Conservation (phyloP, 2,329 filamentous ascomycete species). For the Trichoderma lentiforme region DNA sequence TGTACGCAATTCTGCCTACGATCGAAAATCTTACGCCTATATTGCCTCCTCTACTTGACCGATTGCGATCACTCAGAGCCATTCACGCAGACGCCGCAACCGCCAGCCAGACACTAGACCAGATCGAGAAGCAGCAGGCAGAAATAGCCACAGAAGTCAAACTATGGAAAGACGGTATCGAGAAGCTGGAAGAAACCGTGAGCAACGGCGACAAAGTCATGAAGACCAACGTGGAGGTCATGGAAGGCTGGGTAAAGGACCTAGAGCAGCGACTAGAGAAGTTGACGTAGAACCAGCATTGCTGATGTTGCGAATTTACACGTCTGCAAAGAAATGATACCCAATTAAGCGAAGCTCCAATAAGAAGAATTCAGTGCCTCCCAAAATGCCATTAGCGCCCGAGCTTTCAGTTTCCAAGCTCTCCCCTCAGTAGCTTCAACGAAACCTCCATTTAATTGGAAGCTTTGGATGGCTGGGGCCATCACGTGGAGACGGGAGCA, state of each 20-base stretch:
- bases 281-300: constrained; percentile 38
- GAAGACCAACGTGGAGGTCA: constrained; percentile 75
- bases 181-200: constrained; percentile 74
- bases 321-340: constrained; percentile 27
- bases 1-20: constrained; percentile 84
- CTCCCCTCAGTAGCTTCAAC: background rate
- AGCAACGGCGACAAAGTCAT: constrained; percentile 66
- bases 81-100: constrained; percentile 85
- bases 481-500: constrained; percentile 15
- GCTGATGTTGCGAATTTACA: background rate
- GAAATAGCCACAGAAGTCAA: constrained; percentile 82
- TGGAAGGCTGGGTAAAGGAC: constrained; percentile 85
- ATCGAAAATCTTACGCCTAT: constrained; percentile 84
- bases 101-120: constrained; percentile 72
- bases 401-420: background rate
- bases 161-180: constrained; percentile 79
- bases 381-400: background rate
- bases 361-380: background rate
- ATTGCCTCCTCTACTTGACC: constrained; percentile 79
- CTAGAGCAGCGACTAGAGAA: constrained; percentile 73
- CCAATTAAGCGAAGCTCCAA: constrained; percentile 25
- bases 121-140: constrained; percentile 73
- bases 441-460: background rate
- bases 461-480: background rate
- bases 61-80: constrained; percentile 75